Evolutionary conservation across 768 basidiomycete genomes (phyloP).

Genomic region (Pleurotus eryngii): DNA sequence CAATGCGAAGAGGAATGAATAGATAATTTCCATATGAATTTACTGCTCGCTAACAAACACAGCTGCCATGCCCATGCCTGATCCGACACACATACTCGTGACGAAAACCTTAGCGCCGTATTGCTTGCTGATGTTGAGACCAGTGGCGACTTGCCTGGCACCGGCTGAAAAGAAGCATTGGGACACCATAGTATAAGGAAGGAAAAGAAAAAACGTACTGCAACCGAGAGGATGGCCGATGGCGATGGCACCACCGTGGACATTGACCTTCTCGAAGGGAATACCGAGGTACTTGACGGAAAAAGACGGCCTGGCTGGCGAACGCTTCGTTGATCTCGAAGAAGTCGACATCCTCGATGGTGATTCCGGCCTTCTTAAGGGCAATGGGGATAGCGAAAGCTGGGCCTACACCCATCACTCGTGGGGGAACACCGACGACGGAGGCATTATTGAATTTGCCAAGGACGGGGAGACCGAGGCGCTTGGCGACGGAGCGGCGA

Average conservation of each 20-base stretch:
- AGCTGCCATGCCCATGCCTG: conserved; percentile 89
- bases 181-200: conserved; percentile 6
- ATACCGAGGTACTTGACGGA: conserved; percentile 67
- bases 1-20: no score
- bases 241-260: conserved; percentile 86
- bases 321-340: conserved; percentile 94
- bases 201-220: conserved; percentile 46
- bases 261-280: conserved; percentile 77
- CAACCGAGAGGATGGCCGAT: conserved; percentile 86
- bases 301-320: conserved; percentile 77
- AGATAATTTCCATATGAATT: not conserved
- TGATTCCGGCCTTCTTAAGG: conserved; percentile 64
- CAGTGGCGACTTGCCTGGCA: conserved; percentile 85
- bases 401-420: conserved; percentile 91
- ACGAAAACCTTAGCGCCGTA: conserved; percentile 75
- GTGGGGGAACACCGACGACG: conserved; percentile 78
- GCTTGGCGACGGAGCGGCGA: conserved; percentile 75
- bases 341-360: conserved; percentile 76
- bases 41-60: conserved; percentile 84
- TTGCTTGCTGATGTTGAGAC: conserved; percentile 76
- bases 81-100: conserved; percentile 90
- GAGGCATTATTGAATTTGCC: conserved; percentile 79
- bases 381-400: conserved; percentile 81
- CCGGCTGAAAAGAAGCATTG: conserved; percentile 48
- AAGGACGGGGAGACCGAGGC: conserved; percentile 79